These are phyloP conservation scores for Phallus indusiatus DNA, from an alignment of 768 basidiomycete genomes.

Conservation along the genomic window DNA sequence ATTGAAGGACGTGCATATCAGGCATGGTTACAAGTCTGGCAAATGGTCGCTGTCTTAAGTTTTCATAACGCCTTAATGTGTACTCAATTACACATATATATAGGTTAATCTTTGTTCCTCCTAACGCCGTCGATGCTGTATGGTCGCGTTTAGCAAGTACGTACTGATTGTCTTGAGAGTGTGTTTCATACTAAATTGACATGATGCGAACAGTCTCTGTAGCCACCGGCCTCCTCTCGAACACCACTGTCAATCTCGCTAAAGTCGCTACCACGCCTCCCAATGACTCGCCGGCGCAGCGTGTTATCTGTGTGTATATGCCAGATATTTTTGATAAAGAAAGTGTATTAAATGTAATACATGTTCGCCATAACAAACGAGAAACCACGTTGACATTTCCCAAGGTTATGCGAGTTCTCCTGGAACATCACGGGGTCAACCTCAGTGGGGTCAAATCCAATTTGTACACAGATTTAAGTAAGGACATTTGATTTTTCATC, in stretches of 20 bases:
- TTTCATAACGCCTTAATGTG: background rate
- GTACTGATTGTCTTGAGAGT: conserved; percentile 13
- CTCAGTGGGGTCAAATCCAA: conserved; percentile 65
- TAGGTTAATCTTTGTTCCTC: conserved; percentile 59
- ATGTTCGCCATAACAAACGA: background rate
- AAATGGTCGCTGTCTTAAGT: conserved; percentile 45
- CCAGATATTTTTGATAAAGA: conserved; percentile 63
- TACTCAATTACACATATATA: background rate
- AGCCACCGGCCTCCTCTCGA: conserved; percentile 49
- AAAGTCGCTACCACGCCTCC: conserved; percentile 61
- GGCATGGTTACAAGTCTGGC: conserved; percentile 44
- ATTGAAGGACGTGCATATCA: conserved; percentile 49
- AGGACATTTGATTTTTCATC: background rate
- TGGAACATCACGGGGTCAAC: conserved; percentile 55
- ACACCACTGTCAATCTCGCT: conserved; percentile 43
- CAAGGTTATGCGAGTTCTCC: conserved; percentile 60
- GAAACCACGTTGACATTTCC: background rate
- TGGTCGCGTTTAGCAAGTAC: conserved; percentile 56
- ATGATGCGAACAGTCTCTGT: conserved; percentile 40
- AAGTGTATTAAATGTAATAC: conserved; percentile 41
- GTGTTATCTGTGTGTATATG: conserved; percentile 63
- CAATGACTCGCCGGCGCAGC: conserved; percentile 40
- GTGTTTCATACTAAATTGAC: background rate
- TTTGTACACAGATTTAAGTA: conserved; percentile 56
- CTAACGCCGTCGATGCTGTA: conserved; percentile 52